Base-by-base conservation (phyloP, 1,139 yeast genomes). In the Geotrichum bryndzae region DNA sequence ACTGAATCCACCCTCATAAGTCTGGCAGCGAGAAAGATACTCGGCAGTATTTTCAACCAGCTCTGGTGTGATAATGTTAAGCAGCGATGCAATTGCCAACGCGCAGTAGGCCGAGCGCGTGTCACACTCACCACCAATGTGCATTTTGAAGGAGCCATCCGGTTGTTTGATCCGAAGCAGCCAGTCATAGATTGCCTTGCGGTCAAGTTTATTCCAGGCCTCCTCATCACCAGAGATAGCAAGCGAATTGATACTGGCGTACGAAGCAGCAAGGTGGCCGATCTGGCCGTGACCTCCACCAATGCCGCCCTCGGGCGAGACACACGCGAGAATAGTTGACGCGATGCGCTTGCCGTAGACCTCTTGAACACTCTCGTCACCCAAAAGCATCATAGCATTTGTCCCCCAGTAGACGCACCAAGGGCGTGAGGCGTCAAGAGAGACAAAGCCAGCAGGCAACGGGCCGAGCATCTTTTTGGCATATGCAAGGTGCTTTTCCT, bases 1-100 rank as follows among this genome's bases (percentile, higher is more conserved):
- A 1, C 94, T 89, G 75, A 92, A 89, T 0, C 99, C 99, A 29
- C 99, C 99, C 75, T 95, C 99, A 73, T 83, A 92, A 0, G 96
- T 88, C 73, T 94, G 99, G 68, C 97, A 90, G 11, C 72, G 67
- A 0, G 76, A 68, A n/a, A 94, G 68, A 86, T 92, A 94, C 11
- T 80, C 81, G 0, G 78, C 78, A 0, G 84, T 80, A 13, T 82
- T 83, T 15, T 76, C 76, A 0, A 75, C 68, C n/a, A 94, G 74
- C 63, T 87, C 88, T 0, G 82, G 84, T 0, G 91, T 86, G 51
- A 84, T 58, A 1, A 91, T 78, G 65, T 84, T 80, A 51, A 92
- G 79, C 63, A 92, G 69, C 0, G 88, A 80, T 0, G 96, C 91
- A 6, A 87, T 80, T n/a, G 86, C 83, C 22, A 95, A 73, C 0